These are phyloP conservation scores for Xylariaceae sp. DNA, from an alignment of 2,329 filamentous ascomycete genomes.

Conservation along the genomic window DNA sequence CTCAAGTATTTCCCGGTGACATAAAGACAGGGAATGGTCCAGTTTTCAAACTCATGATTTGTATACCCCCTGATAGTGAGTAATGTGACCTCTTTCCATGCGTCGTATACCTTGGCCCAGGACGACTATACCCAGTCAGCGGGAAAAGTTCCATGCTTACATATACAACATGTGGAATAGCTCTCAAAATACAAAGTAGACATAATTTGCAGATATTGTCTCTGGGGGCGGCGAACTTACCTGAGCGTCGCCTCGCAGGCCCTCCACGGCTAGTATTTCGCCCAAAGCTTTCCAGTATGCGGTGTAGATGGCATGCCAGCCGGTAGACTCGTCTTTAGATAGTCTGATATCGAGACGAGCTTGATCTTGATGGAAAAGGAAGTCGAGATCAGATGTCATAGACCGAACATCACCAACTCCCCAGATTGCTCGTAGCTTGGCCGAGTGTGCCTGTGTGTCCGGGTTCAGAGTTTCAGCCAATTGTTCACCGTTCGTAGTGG, in stretches of 20 bases:
- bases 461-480: conserved; percentile 73
- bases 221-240: conserved; percentile 20
- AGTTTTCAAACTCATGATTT: conserved; percentile 69
- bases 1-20: conserved; percentile 80
- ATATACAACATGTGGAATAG: background rate
- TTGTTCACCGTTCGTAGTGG: conserved; percentile 59
- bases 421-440: conserved; percentile 64
- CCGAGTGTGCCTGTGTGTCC: conserved; percentile 56
- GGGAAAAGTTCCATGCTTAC: background rate
- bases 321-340: conserved; percentile 61
- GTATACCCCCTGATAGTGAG: conserved; percentile 76
- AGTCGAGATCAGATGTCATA: conserved; percentile 63
- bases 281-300: conserved; percentile 79
- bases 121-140: conserved; percentile 40
- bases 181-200: background rate
- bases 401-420: conserved; percentile 62
- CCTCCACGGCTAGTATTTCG: conserved; percentile 63
- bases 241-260: conserved; percentile 36
- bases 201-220: background rate
- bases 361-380: conserved; percentile 61
- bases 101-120: conserved; percentile 77
- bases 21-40: conserved; percentile 91
- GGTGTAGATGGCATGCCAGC: conserved; percentile 83
- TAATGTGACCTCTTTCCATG: conserved; percentile 81
- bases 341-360: conserved; percentile 48